Base-by-base conservation (phyloP, 805 yeast species). In the Yarrowia porcina region DNA sequence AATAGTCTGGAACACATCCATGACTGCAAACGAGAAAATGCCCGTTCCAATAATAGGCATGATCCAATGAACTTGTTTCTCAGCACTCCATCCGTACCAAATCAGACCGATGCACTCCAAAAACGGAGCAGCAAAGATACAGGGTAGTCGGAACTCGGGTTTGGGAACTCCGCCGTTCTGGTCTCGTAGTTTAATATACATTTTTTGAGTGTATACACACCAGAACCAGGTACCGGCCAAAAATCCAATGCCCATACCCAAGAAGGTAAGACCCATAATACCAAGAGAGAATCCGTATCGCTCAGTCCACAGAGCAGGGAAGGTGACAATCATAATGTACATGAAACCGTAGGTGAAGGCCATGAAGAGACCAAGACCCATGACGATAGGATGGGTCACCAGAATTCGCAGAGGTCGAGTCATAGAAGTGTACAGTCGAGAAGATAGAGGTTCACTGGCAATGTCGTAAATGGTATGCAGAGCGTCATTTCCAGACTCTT, bases 1-100 rank as follows among this genome's bases (percentile, higher is more conserved):
- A 64, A 84, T 80, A n/a, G 84, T 78, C 67, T 84, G 88, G 74
- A 87, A 87, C n/a, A 84, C 84, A 4, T 85, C 82, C 63, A 84
- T 80, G 41, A 85, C 72, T 1, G 84, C 83, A 68, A 81, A 79
- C 1, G 86, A 86, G 70, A 85, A 85, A 23, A 87, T 74, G 4
- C 76, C 80, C 17, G 84, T 78, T 2, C 91, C 92, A 30, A 86
- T 75, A 30, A 77, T 75, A 0, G 89, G 88, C 78, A 85, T 82
- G 41, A 86, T 78, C 86, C 88, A 87, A 60, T 78, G 83, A 45
- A 83, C 69, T 30, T 80, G 70, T 32, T 80, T 75, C 68, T 84
- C 75, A 1, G 88, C 86, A 33, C 86, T 80, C 91, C 90, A 87
- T 15, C 90, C 91, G 68, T 83, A 85, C 83, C 89, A 83, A 65